Base-by-base conservation (phyloP, 495 filamentous ascomycete genomes). In the Parachaetomium inaequale region DNA sequence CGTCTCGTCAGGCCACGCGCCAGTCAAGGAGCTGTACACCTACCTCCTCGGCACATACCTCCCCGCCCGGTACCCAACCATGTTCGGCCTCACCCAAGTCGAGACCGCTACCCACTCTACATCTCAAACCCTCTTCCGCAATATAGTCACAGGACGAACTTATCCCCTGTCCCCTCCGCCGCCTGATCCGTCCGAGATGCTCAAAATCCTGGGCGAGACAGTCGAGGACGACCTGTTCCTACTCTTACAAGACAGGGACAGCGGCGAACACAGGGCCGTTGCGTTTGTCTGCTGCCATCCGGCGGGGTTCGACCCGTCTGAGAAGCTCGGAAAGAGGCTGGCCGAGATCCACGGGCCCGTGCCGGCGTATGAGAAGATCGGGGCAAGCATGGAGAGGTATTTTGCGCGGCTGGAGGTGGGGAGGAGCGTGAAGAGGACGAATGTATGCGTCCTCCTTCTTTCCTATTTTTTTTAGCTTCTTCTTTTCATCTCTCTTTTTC, bases 141-240 rank as follows among this genome's bases (percentile, higher is more conserved):
- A 85, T 65, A 63, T 65, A 17, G 76, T 84, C 21, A 85, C 82
- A 8, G 63, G 66, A 66, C 49, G 62, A 64, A 7, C 75, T 80
- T 55, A 17, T 2, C 80, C 86, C 4, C 68, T 84, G 5, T 36
- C 63, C 5, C 70, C 68, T 2, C 61, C 71, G 54, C 53, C 59
- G 12, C 45, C 59, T 0, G 65, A 71, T 55, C 66, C 76, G 6
- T 38, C 70, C 3, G 58, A 53, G 19, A 66, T 73, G 19, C 76
- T 91, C 10, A 59, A 76, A 8, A 78, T 76, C 21, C 76, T 92
- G 7, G 82, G 78, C 54, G 74, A 77, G 43, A 82, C 81, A 55
- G 75, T 93, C 26, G 90, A 93, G 61, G 85, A 88, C 51, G 92
- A 96, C 58, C 84, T 93, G 72, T 82, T 93, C 29, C 75, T 96